Evolutionary conservation across 1,284 basidiomycete species (phyloP), one percentile per base, ranked within the genome.

Genomic region (Violaceomyces palustris): DNA sequence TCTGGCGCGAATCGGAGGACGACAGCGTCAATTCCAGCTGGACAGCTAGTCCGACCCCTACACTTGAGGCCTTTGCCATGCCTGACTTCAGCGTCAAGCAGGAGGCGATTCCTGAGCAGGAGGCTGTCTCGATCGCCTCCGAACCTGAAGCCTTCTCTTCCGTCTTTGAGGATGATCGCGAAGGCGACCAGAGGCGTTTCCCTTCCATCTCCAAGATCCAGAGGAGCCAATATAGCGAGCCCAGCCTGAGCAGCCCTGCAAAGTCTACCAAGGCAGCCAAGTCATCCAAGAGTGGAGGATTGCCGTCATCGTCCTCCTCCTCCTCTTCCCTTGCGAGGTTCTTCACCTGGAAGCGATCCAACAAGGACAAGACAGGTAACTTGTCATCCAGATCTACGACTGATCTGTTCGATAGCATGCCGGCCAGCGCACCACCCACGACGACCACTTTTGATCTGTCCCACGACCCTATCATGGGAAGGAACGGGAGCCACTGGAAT

Each of bases 31-130:
- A n/a, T n/a, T n/a, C n/a, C n/a, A n/a, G n/a, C n/a, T 54, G 52
- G 51, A 44, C 41, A n/a, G 36, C 49, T 7, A 61, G 51, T 25
- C 58, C 62, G 3, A 67, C 64, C 9, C 64, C 64, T 15, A 55
- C 60, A 29, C 58, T 67, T 34, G 64, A 64, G 22, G 66, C 64
- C 12, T 68, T 69, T 42, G 43, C 61, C 12, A 47, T 49, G 42
- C 45, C 52, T 3, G 50, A 54, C 30, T 30, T 45, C 18, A 23
- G 10, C 15, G 8, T n/a, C n/a, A n/a, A n/a, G n/a, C n/a, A n/a
- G n/a, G n/a, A n/a, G n/a, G n/a, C n/a, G n/a, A n/a, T n/a, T n/a
- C n/a, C n/a, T n/a, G n/a, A n/a, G n/a, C n/a, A n/a, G n/a, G n/a
- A n/a, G n/a, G n/a, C n/a, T n/a, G n/a, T n/a, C n/a, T n/a, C n/a